These are phyloP conservation scores for Aspergillus avenaceus DNA, from an alignment of 495 filamentous ascomycete genomes.

Conservation along the genomic window DNA sequence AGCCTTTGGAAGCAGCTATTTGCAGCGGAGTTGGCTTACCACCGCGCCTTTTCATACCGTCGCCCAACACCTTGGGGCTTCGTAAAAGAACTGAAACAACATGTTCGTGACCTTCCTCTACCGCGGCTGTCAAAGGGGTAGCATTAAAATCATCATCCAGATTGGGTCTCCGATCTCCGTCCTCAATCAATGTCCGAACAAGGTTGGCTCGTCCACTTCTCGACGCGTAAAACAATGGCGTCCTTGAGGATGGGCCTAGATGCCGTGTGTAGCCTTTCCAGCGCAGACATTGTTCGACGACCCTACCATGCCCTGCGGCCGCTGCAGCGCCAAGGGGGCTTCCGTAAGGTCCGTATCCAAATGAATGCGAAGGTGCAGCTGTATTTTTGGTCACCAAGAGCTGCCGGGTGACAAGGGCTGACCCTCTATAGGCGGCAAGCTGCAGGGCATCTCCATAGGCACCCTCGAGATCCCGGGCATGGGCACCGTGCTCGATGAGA, in stretches of 20 bases:
- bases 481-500: background rate
- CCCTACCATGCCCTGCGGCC: background rate
- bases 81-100: background rate
- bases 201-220: background rate
- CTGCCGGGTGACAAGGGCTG: background rate
- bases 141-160: background rate
- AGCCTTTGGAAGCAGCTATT: background rate
- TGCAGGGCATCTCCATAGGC: slow-evolving; percentile 4
- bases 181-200: background rate
- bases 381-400: background rate
- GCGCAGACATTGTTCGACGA: background rate
- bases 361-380: too few relatives aligned
- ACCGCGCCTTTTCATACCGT: background rate
- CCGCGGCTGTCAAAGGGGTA: slow-evolving; percentile 1
- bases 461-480: background rate
- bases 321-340: slow-evolving; percentile 4
- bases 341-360: slow-evolving; percentile 2
- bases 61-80: background rate
- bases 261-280: background rate
- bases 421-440: slow-evolving; percentile 2
- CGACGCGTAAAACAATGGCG: background rate
- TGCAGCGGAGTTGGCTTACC: background rate
- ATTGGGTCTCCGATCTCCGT: background rate
- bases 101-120: background rate
- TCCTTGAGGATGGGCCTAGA: background rate